Percentiles rank a stretch among this genome's conserved stretches.
These are phyloP conservation scores for Saururus chinensis DNA, from an alignment of 164 flowering plant species.

Conservation along the genomic window DNA sequence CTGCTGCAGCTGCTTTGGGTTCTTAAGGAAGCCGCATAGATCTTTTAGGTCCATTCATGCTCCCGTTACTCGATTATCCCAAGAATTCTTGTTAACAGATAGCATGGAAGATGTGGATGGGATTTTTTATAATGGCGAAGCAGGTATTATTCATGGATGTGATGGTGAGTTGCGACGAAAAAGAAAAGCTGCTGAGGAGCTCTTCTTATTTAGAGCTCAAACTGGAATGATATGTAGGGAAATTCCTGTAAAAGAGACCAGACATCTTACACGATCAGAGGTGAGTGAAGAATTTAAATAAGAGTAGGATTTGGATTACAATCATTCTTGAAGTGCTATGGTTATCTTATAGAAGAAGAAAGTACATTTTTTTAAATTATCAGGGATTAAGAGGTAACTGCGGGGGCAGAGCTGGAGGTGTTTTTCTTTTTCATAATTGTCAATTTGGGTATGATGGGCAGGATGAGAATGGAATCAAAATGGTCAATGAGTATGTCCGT, in stretches of 20 bases:
- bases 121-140: conserved; percentile 2
- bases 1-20: conserved; percentile 15
- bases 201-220: conserved; percentile 39
- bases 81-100: conserved; percentile 25
- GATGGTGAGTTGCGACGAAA: conserved; percentile 9
- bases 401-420: too few species aligned
- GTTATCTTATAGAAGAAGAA: neutral
- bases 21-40: conserved; percentile 9
- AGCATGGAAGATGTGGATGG: conserved; percentile 7
- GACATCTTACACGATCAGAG: conserved; percentile 56
- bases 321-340: neutral
- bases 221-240: conserved; percentile 73
- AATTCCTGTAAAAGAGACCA: conserved; percentile 79
- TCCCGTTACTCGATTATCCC: conserved; percentile 8
- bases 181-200: conserved; percentile 55
- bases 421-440: too few species aligned
- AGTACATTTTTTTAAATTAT: too few species aligned
- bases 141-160: conserved; percentile 11
- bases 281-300: conserved; percentile 21
- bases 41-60: conserved; percentile 7
- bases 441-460: conserved; percentile 13
- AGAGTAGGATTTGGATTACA: neutral
- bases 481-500: conserved; percentile 82
- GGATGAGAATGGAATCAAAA: conserved; percentile 92
- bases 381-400: too few species aligned